Evolutionary conservation across 192 early-diverging fungal species (phyloP), one percentile per base, ranked within the genome.

Genomic region (Haplosporangium gracile): DNA sequence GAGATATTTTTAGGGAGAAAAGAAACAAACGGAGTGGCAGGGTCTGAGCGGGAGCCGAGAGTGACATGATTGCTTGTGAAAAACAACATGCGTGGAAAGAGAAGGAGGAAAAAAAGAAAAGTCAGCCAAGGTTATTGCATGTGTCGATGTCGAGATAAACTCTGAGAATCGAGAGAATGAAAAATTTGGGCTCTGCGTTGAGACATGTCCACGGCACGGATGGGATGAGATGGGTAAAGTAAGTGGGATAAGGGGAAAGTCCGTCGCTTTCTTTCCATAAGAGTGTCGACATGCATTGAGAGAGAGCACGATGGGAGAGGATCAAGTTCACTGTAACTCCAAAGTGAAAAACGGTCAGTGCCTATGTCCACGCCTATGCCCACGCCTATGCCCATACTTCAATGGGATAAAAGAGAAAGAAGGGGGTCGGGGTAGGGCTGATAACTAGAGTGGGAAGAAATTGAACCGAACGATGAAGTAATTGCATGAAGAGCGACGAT

Each of bases 31-130:
- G 26, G n/a, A 60, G 55, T 29, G 55, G 11, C 26, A 43, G 71
- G 45, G 72, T 26, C 40, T 47, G 72, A 47, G 43, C 72, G 72
- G 72, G 45, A 49, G 72, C 29, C 68, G 49, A 78, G 55, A 79
- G 70, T 71, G 34, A 69, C 38, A 38, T 29, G 2, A 2, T 32
- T 32, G 26, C 29, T 47, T 74, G 26, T 49, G 73, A 34, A 53
- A 40, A 51, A 32, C 0, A 29, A 18, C 15, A 51, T 20, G 49
- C 18, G 5, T 51, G 49, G 73, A 8, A 53, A 40, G 32, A 32
- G 13, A 13, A 65, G 10, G 8, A 10, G 7, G 10, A 20, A 29
- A 29, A 29, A 26, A 63, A 29, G 29, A 63, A 63, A 29, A 65
- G n/a, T 65, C 60, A 65, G 29, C 29, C 29, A 32, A 57, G 20